phyloP scores from a whole-genome alignment of 1,284 basidiomycete genomes.

The Sporisorium reilianum region DNA sequence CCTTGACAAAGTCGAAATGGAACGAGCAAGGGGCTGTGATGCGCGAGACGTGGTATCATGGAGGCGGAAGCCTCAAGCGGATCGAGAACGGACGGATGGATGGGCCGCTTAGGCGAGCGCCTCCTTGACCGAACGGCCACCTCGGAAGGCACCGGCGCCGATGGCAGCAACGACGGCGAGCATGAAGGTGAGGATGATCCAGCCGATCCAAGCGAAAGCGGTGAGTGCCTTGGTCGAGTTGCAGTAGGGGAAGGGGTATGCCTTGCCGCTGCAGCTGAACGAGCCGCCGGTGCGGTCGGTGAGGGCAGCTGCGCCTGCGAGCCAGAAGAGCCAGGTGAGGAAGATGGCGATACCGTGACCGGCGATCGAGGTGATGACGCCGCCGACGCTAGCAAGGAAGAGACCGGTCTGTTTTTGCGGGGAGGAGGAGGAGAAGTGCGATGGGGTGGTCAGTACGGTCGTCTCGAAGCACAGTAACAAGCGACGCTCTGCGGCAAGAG shows the following conservation, averaged over 20 bases:
- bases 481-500: no score
- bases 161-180: slow-evolving; percentile 59
- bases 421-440: background rate
- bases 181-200: slow-evolving; percentile 61
- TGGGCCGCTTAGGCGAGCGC: slow-evolving; percentile 46
- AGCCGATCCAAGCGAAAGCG: slow-evolving; percentile 68
- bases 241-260: slow-evolving; percentile 57
- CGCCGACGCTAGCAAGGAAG: slow-evolving; percentile 66
- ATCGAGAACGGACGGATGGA: background rate
- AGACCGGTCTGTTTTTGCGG: slow-evolving; percentile 47
- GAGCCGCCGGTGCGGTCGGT: slow-evolving; percentile 54
- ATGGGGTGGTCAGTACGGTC: slow-evolving; percentile 14
- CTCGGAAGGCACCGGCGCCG: slow-evolving; percentile 65
- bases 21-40: background rate
- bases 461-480: background rate
- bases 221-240: slow-evolving; percentile 61
- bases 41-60: slow-evolving; percentile 34
- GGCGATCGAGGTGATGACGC: slow-evolving; percentile 67
- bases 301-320: slow-evolving; percentile 63
- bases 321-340: slow-evolving; percentile 66
- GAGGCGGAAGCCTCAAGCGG: slow-evolving; percentile 8
- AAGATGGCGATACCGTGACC: slow-evolving; percentile 62
- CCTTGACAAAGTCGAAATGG: slow-evolving; percentile 16
- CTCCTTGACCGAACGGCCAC: slow-evolving; percentile 67
- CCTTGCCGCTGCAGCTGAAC: slow-evolving; percentile 33